phyloP scores from a whole-genome alignment of 139 green algal genomes.

The Micractinium conductrix region DNA sequence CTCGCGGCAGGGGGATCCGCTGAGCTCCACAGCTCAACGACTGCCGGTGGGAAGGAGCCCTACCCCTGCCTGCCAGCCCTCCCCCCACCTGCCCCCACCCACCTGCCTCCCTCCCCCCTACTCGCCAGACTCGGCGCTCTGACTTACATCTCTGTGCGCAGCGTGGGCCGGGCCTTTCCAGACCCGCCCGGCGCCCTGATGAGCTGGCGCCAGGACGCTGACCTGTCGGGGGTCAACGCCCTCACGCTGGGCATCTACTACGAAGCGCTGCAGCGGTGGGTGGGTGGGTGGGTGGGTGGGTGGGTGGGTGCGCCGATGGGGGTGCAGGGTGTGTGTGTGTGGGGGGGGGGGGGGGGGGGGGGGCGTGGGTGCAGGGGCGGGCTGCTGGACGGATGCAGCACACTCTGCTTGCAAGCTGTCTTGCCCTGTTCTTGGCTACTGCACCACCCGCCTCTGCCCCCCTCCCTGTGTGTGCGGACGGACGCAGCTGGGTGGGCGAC shows the following conservation, averaged over 20 bases:
- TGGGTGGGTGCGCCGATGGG: neutral
- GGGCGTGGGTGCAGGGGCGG: too few relatives aligned
- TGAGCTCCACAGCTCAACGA: too few relatives aligned
- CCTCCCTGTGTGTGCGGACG: neutral
- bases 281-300: neutral
- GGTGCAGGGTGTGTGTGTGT: neutral
- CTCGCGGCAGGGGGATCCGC: too few relatives aligned
- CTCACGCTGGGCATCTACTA: constrained; percentile 49
- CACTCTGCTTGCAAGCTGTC: neutral
- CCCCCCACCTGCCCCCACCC: neutral
- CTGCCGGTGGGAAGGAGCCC: too few relatives aligned
- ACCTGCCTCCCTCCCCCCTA: neutral
- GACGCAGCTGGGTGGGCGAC: constrained; percentile 45
- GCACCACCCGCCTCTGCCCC: neutral
- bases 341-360: too few relatives aligned
- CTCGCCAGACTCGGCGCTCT: neutral
- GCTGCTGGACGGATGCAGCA: too few relatives aligned
- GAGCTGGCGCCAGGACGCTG: constrained; percentile 20
- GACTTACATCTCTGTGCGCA: constrained; percentile 30
- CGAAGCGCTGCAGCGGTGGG: constrained; percentile 45
- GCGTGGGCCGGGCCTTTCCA: constrained; percentile 6
- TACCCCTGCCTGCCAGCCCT: neutral
- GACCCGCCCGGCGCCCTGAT: constrained; percentile 14
- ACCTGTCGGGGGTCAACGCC: constrained; percentile 37
- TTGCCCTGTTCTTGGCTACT: too few relatives aligned